Conservation (phyloP, 768 basidiomycete genomes). For the Leccinum olivaceopallidum region DNA sequence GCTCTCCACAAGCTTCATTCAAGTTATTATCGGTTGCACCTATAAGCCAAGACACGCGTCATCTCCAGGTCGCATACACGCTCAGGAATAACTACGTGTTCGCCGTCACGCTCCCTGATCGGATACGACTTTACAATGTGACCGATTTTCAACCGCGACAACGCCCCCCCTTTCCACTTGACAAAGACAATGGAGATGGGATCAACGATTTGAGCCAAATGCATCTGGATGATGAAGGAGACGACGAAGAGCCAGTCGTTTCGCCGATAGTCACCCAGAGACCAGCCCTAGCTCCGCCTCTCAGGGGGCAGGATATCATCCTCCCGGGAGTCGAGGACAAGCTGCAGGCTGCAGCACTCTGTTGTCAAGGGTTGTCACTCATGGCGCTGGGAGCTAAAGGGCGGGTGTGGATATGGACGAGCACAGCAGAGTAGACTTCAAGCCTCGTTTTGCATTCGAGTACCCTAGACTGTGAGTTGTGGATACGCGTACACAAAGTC, state of each 20-base stretch:
- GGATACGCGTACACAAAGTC: not conserved
- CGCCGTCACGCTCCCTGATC: constrained; percentile 42
- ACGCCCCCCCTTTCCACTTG: constrained; percentile 43
- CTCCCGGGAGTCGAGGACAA: constrained; percentile 17
- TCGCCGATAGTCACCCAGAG: constrained; percentile 2
- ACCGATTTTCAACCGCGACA: constrained; percentile 45
- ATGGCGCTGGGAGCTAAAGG: constrained; percentile 23
- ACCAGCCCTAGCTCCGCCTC: constrained; percentile 20
- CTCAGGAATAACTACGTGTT: constrained; percentile 54
- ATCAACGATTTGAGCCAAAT: constrained; percentile 23
- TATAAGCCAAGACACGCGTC: constrained; percentile 39
- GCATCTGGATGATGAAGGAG: constrained; percentile 31
- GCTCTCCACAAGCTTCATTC: constrained; percentile 54
- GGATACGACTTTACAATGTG: constrained; percentile 48
- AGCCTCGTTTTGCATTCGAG: not conserved
- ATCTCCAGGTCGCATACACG: constrained; percentile 45
- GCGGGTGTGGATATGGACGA: constrained; percentile 29
- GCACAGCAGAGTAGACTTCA: constrained; percentile 15
- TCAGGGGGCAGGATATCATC: constrained; percentile 23
- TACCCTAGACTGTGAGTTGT: not conserved
- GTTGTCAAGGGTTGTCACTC: constrained; percentile 40
- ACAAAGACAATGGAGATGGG: constrained; percentile 26
- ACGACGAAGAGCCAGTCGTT: constrained; percentile 21
- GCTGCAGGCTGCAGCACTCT: constrained; percentile 44
- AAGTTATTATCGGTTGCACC: constrained; percentile 54